phyloP scores from a whole-genome alignment of 148 eudicot genomes.

The Rhododendron vialii region DNA sequence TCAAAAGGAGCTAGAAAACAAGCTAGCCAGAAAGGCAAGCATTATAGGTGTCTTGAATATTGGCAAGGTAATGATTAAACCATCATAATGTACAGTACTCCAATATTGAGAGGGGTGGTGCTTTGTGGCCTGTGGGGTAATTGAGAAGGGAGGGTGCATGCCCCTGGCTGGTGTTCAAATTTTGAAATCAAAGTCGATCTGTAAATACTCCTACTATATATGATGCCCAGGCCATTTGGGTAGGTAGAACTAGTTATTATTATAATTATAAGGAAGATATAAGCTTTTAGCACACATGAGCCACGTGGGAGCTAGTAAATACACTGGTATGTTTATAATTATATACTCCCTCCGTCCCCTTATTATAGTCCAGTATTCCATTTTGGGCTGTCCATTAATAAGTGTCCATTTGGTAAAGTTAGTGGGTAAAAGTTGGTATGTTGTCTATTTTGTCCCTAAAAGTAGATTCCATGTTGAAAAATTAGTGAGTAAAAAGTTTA shows the following conservation, averaged over 20 bases:
- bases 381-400: no score
- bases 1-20: background rate
- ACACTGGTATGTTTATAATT: background rate
- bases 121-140: background rate
- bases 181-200: slow-evolving; percentile 9
- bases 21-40: slow-evolving; percentile 8
- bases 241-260: background rate
- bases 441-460: no score
- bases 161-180: slow-evolving; percentile 12
- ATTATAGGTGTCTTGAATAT: background rate
- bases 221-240: background rate
- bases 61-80: slow-evolving; percentile 16
- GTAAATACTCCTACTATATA: no score
- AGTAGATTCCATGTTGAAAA: no score
- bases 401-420: no score
- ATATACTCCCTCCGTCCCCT: no score
- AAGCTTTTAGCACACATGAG: background rate
- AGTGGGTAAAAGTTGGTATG: no score
- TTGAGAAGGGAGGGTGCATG: slow-evolving; percentile 1
- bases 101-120: background rate
- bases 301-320: background rate
- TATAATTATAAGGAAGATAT: background rate
- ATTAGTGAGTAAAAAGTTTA: no score
- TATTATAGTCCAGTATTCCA: no score
- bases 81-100: background rate